phyloP scores from a whole-genome alignment of 306 rosid species.

The Quercus rubra region DNA sequence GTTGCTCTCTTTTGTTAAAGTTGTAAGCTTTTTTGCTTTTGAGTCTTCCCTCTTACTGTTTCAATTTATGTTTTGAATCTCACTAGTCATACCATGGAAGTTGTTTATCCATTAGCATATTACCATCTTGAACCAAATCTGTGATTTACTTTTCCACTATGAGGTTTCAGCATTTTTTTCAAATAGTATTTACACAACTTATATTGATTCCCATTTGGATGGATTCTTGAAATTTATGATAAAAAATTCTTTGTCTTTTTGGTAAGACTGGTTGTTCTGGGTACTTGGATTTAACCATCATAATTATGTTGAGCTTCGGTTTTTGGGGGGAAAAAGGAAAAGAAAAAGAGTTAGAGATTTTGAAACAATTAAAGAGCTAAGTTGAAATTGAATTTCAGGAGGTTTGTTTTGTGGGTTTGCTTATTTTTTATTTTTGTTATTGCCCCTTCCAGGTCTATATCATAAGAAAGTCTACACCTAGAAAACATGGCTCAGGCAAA shows the following conservation, averaged over 20 bases:
- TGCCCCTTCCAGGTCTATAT: constrained; percentile 29
- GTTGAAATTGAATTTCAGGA: background rate
- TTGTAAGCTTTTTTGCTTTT: background rate
- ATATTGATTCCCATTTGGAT: background rate
- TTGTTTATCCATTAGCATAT: background rate
- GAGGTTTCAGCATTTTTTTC: background rate
- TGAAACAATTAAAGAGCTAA: background rate
- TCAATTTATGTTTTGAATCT: background rate
- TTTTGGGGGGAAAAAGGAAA: background rate
- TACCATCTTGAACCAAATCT: background rate
- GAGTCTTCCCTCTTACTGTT: background rate
- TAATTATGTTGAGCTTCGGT: background rate
- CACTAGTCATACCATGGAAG: background rate
- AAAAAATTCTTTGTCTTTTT: background rate
- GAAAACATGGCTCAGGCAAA: constrained; percentile 56
- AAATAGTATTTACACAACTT: background rate
- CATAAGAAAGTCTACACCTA: constrained; percentile 17
- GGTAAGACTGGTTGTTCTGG: background rate
- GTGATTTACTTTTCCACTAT: background rate
- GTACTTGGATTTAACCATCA: background rate
- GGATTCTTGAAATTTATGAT: background rate
- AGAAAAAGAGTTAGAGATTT: background rate
- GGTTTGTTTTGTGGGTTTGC: constrained; percentile 9
- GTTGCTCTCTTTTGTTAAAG: background rate
- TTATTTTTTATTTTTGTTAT: constrained; percentile 21